Conservation (phyloP, 441 rosid genomes). For the Biscutella auriculata region DNA sequence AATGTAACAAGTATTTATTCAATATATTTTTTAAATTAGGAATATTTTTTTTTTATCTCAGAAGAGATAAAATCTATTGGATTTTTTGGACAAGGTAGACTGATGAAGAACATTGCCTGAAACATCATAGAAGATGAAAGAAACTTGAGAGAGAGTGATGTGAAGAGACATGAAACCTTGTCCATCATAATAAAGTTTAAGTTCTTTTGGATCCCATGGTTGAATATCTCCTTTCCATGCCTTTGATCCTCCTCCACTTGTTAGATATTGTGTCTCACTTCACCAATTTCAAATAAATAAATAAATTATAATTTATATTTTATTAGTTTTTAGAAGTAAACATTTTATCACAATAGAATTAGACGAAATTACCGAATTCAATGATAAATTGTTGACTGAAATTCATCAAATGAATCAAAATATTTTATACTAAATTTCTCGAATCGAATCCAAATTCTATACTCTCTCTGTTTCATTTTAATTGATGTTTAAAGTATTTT, state of each 20-base stretch:
- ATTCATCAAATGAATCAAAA: too few species aligned
- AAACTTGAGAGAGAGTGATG: constrained; percentile 18
- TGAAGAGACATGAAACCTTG: constrained; percentile 66
- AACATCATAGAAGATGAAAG: constrained; percentile 35
- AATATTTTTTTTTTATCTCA: background rate
- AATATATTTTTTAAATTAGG: background rate
- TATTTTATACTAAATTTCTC: too few species aligned
- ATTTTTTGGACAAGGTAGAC: constrained; percentile 23
- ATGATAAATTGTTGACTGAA: too few species aligned
- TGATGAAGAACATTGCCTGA: constrained; percentile 44
- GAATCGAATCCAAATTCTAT: too few species aligned
- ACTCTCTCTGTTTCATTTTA: too few species aligned
- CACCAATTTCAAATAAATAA: too few species aligned
- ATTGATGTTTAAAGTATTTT: too few species aligned
- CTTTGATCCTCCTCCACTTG: constrained; percentile 72
- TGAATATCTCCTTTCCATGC: constrained; percentile 52
- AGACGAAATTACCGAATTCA: too few species aligned
- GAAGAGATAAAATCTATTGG: background rate
- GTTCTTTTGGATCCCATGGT: constrained; percentile 26
- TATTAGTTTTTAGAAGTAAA: too few species aligned
- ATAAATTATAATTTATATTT: too few species aligned
- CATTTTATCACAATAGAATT: too few species aligned
- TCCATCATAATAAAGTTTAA: constrained; percentile 51
- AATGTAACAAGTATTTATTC: too few species aligned
- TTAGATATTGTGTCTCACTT: constrained; percentile 44